Percentiles rank a stretch among this genome's conserved stretches.
phyloP scores from a whole-genome alignment of 1,139 yeast genomes.

The Kurtzmaniella quercitrusa region DNA sequence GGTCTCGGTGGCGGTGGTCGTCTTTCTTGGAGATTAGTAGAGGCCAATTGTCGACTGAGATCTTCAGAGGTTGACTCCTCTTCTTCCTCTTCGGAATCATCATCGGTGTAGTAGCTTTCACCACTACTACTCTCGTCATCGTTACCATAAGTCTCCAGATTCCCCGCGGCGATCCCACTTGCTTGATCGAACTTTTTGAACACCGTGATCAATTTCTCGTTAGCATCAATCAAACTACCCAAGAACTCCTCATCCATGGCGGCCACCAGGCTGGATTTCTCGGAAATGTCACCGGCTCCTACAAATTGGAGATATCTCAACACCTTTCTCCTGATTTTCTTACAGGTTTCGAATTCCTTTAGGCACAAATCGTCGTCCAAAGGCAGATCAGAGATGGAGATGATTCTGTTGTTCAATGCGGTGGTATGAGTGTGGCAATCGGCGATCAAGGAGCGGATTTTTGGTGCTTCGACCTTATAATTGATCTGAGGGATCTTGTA shows the following conservation, averaged over 20 bases:
- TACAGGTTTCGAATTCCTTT: conserved; percentile 66
- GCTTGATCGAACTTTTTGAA: conserved; percentile 60
- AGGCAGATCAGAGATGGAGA: conserved; percentile 57
- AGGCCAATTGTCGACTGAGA: conserved; percentile 15
- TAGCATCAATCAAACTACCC: conserved; percentile 82
- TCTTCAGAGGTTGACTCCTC: conserved; percentile 12
- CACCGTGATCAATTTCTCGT: conserved; percentile 78
- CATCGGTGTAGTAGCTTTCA: conserved; percentile 43
- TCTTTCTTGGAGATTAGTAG: conserved; percentile 8
- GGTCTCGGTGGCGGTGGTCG: conserved; percentile 11
- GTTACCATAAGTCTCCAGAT: conserved; percentile 36
- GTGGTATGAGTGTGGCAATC: conserved; percentile 76
- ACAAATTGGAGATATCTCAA: conserved; percentile 79
- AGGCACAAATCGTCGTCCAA: conserved; percentile 58
- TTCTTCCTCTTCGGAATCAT: conserved; percentile 34
- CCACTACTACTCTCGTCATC: conserved; percentile 21
- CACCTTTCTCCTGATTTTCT: conserved; percentile 70
- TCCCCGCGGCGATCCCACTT: conserved; percentile 33
- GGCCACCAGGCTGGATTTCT: conserved; percentile 25
- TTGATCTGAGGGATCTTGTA: conserved; percentile 67
- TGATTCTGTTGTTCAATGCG: conserved; percentile 61
- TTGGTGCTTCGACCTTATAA: conserved; percentile 68
- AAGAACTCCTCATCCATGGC: conserved; percentile 68
- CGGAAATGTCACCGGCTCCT: conserved; percentile 44
- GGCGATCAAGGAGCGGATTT: conserved; percentile 64